These are phyloP conservation scores for Chlorella sp. DNA, from an alignment of 139 green algal genomes.

Conservation along the genomic window DNA sequence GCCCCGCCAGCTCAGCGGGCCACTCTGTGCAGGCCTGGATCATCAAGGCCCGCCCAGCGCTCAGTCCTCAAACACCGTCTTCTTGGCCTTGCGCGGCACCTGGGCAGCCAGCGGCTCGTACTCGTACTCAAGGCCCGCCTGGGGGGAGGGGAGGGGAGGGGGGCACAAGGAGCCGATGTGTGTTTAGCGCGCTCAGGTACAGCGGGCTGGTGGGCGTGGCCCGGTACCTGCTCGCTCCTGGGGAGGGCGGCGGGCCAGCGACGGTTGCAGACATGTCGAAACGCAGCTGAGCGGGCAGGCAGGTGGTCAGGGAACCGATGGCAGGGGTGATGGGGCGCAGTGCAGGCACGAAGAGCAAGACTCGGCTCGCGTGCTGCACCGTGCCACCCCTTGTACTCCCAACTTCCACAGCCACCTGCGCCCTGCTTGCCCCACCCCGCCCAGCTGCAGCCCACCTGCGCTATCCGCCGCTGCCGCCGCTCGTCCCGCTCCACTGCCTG, in stretches of 20 bases:
- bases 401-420: not conserved
- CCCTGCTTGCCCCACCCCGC: not conserved
- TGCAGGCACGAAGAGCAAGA: not conserved
- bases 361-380: too few species aligned
- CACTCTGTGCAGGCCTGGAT: not conserved
- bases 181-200: too few species aligned
- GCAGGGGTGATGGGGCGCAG: not conserved
- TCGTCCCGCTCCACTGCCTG: conserved; percentile 59
- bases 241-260: too few species aligned
- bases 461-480: conserved; percentile 63
- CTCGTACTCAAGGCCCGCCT: conserved; percentile 85
- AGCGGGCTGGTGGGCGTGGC: too few species aligned
- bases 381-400: too few species aligned
- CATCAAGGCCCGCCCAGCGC: too few species aligned
- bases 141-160: not conserved
- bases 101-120: conserved; percentile 58
- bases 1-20: not conserved
- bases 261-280: too few species aligned
- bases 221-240: too few species aligned
- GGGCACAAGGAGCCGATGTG: too few species aligned
- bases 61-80: conserved; percentile 35
- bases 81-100: conserved; percentile 20
- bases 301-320: not conserved
- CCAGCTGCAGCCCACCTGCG: conserved; percentile 9
- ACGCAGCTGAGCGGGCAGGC: not conserved